Evolutionary conservation across 1,139 yeast genomes (phyloP), one percentile per base, ranked within the genome.

Genomic region (Suzukiozyma palmioleophila): DNA sequence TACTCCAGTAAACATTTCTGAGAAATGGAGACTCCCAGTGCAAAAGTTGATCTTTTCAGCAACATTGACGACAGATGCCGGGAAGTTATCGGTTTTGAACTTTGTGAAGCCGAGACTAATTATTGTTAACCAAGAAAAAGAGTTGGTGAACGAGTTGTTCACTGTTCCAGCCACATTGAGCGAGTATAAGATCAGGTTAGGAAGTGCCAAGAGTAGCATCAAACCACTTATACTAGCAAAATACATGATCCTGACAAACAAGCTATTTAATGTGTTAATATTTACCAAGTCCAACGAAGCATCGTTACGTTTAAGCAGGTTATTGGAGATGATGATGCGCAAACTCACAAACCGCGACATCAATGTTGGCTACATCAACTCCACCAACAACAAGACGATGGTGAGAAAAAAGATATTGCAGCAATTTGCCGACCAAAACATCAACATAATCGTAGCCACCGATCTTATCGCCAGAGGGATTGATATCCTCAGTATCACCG

Each of bases 381-480:
- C 79, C 16, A 75, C 80, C 39, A 75, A 77, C 45, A 69, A 77
- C 39, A 66, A 69, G 42, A 57, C 74, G 1, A 51, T 66, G 18
- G 43, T 53, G 5, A 69, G 82, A 37, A 55, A 65, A 28, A 69
- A 68, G 45, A 56, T 76, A 1, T 68, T 92, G 39, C 69, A 75
- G 36, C 72, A 71, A 9, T 89, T 90, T 53, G 66, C 77, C 11
- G 56, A 59, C 2, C 77, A 75, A 33, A 58, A 64, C 7, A 63
- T 75, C 36, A 68, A 73, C 39, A 61, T 90, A 8, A 66, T 90
- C 43, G 82, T 89, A 8, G 88, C 95, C 21, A 92, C 98, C 0
- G 99, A 92, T 62, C 75, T 92, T 52, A 86, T 94, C 56, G 87
- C 97, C 13, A 81, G 99, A 62, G 99, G 99, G 66, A 78, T 92